A percentile compares a stretch with the other conserved stretches of the same genome.
Evolutionary conservation across 2,329 filamentous ascomycete genomes (phyloP).

Genomic region (Fusarium nurragi): DNA sequence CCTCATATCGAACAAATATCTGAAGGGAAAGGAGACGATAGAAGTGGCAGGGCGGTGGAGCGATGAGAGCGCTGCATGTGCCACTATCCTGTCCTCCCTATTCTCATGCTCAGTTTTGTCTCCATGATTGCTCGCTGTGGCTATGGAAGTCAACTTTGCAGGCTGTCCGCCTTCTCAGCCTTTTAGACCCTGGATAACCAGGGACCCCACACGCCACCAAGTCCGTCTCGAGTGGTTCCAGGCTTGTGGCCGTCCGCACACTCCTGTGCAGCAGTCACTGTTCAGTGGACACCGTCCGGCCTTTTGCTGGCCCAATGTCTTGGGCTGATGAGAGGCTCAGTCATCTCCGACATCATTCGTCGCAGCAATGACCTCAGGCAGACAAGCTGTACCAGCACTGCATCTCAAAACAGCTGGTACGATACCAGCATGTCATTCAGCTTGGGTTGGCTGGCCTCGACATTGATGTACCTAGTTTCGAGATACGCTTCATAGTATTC

Average conservation of each 20-base stretch:
- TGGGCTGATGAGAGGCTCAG: constrained; percentile 30
- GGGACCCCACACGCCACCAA: constrained; percentile 28
- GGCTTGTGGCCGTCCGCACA: constrained; percentile 30
- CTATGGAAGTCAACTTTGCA: background rate
- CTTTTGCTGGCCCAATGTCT: constrained; percentile 25
- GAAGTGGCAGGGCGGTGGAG: background rate
- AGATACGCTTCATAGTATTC: constrained; percentile 2
- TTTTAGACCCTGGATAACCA: constrained; percentile 27
- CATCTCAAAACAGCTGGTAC: background rate
- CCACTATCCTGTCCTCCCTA: background rate
- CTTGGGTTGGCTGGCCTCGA: background rate
- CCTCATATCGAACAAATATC: background rate
- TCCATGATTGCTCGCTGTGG: background rate
- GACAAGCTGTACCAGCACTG: background rate
- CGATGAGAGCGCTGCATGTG: background rate
- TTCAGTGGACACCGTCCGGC: constrained; percentile 8
- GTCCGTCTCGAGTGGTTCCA: constrained; percentile 30
- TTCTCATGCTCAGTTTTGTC: background rate
- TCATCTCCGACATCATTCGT: constrained; percentile 34
- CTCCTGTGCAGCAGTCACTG: constrained; percentile 13
- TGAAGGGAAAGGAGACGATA: background rate
- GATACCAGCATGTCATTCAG: constrained; percentile 7
- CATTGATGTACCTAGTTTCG: background rate
- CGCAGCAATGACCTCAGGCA: constrained; percentile 21
- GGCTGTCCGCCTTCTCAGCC: constrained; percentile 10